Base-by-base conservation (phyloP, 352 stramenopile genomes). In the Phytopythium sindhum region DNA sequence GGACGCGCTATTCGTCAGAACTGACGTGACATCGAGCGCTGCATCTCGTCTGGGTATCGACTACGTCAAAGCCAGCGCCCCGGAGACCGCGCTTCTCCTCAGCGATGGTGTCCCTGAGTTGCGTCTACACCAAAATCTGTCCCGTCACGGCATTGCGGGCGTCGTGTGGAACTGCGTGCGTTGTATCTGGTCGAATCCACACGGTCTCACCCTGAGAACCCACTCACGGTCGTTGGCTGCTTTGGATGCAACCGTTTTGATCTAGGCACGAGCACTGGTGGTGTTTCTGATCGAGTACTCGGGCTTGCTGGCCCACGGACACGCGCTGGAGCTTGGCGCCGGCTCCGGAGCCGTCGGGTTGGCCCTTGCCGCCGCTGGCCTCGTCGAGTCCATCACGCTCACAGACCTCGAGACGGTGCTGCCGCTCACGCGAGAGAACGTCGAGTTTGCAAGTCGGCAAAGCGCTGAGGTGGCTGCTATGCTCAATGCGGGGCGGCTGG, bases 91-190 rank as follows among this genome's bases (percentile, higher is more conserved):
- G 4, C 41, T 81, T 19, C 14, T 74, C 41, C n/a, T 82, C 15
- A 11, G 26, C 12, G 33, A 35, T 19, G 33, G 24, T 14, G 41
- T 48, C 0, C 52, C 53, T 21, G 41, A 55, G 44, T 24, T 85
- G 48, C 59, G 53, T 19, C 59, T 93, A 39, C 63, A 68, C 1
- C 84, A 92, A 65, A 66, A 88, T 35, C 63, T 92, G 47, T 60
- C 48, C 19, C 50, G 63, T 8, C 50, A 81, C 24, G 84, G 84
- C 19, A 84, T 91, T 51, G 80, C 80, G 2, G 81, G 84, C 37
- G 84, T 90, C 63, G 75, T 93, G 35, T 93, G 84, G 84, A 86
- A 90, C 64, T 88, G 80, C 63, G 83, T 92, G 58, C 33, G 80
- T 72, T 31, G 15, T 4, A 24, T 37, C 50, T 17, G 21, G 50